Evolutionary conservation across 768 basidiomycete species (phyloP).

Genomic region (Trametes cinnabarina): DNA sequence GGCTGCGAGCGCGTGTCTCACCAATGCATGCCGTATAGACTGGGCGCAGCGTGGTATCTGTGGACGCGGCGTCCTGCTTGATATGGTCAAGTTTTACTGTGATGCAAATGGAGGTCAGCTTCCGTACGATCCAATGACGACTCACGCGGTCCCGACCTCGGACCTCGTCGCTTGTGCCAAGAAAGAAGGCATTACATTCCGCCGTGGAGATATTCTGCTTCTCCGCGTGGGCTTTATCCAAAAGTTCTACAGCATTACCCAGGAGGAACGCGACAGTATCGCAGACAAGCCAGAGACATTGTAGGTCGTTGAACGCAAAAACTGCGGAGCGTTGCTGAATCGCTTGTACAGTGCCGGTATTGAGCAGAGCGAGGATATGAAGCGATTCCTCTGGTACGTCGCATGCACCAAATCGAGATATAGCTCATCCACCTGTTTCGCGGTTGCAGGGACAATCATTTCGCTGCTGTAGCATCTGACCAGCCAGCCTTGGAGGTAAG

Average conservation of each 20-base stretch:
- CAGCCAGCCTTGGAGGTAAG: slow-evolving; percentile 62
- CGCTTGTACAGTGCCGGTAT: slow-evolving; percentile 54
- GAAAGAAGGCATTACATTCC: slow-evolving; percentile 55
- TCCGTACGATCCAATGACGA: slow-evolving; percentile 65
- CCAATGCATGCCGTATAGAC: slow-evolving; percentile 36
- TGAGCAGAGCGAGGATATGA: slow-evolving; percentile 69
- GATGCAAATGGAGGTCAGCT: slow-evolving; percentile 34
- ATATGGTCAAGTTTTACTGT: slow-evolving; percentile 55
- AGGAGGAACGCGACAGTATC: slow-evolving; percentile 46
- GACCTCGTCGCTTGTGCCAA: slow-evolving; percentile 60
- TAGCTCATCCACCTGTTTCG: not conserved
- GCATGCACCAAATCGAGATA: not conserved
- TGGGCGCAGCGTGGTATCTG: slow-evolving; percentile 72
- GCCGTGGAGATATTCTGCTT: slow-evolving; percentile 59
- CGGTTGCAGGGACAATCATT: slow-evolving; percentile 62
- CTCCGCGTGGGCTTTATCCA: slow-evolving; percentile 62
- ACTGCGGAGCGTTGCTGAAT: not conserved
- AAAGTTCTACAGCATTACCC: slow-evolving; percentile 45
- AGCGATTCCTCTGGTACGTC: slow-evolving; percentile 60
- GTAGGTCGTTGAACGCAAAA: slow-evolving; percentile 34
- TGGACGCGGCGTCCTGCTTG: slow-evolving; percentile 65
- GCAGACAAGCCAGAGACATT: slow-evolving; percentile 47
- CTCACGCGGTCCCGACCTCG: slow-evolving; percentile 48
- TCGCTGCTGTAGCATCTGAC: slow-evolving; percentile 67
- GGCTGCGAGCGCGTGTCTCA: not conserved